Percentiles rank a stretch among this genome's conserved stretches.
Conservation (phyloP, 768 basidiomycete species). For the Pseudohyphozyma bogoriensis region DNA sequence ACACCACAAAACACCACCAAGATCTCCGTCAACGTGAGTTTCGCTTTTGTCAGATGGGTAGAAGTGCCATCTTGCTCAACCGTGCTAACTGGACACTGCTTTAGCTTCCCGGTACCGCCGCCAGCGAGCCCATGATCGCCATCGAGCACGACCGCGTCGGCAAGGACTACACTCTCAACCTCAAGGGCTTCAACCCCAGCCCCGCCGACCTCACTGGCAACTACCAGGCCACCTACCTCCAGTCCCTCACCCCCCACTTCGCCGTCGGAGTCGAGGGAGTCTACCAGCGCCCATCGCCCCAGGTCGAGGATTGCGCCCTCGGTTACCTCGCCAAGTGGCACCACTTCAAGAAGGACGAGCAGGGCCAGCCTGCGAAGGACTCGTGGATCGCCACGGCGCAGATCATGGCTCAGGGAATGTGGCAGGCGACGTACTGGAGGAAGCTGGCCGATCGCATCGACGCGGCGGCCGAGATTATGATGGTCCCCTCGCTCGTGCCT, state of each 20-base stretch:
- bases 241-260: slow-evolving; percentile 80
- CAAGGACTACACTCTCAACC: slow-evolving; percentile 70
- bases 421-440: slow-evolving; percentile 91
- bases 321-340: slow-evolving; percentile 77
- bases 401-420: slow-evolving; percentile 50
- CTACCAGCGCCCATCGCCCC: slow-evolving; percentile 62
- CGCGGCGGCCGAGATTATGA: slow-evolving; percentile 84
- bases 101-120: slow-evolving; percentile 59
- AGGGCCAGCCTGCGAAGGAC: slow-evolving; percentile 20
- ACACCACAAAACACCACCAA: slow-evolving; percentile 65
- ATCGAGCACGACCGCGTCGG: slow-evolving; percentile 90
- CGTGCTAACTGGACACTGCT: neutral
- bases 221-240: slow-evolving; percentile 82
- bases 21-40: slow-evolving; percentile 69
- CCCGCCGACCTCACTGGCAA: slow-evolving; percentile 79
- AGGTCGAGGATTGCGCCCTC: slow-evolving; percentile 40
- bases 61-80: neutral
- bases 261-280: slow-evolving; percentile 79
- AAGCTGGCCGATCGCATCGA: slow-evolving; percentile 91
- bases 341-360: slow-evolving; percentile 13
- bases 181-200: slow-evolving; percentile 84
- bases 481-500: slow-evolving; percentile 57
- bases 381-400: slow-evolving; percentile 33
- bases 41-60: too few species aligned
- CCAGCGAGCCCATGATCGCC: slow-evolving; percentile 81